These are phyloP conservation scores for Penicillium diatomitis DNA, from an alignment of 495 filamentous ascomycete genomes.

Conservation along the genomic window DNA sequence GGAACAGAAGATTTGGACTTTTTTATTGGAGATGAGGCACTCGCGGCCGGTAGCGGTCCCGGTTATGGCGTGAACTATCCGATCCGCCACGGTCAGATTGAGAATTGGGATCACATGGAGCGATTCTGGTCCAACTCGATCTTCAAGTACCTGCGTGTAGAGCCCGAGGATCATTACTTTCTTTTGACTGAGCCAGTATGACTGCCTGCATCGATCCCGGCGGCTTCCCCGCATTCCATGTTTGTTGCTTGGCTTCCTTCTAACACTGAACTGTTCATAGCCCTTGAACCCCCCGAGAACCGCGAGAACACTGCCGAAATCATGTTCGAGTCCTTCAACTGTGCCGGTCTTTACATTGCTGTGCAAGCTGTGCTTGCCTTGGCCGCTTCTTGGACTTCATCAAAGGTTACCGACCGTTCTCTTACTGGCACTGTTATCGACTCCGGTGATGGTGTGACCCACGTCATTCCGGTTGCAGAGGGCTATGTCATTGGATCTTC, in stretches of 20 bases:
- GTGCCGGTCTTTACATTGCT: constrained; percentile 96
- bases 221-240: neutral
- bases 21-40: constrained; percentile 96
- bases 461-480: constrained; percentile 97
- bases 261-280: constrained; percentile 35
- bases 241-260: constrained; percentile 1
- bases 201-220: neutral
- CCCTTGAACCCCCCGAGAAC: constrained; percentile 98
- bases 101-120: constrained; percentile 99
- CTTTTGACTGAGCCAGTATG: constrained; percentile 91
- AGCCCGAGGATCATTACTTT: constrained; percentile 97
- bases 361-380: constrained; percentile 95
- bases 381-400: constrained; percentile 95
- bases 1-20: constrained; percentile 97
- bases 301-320: constrained; percentile 99
- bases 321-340: constrained; percentile 99
- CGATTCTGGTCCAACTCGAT: constrained; percentile 99
- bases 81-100: constrained; percentile 93
- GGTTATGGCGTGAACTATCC: constrained; percentile 96
- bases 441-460: constrained; percentile 94
- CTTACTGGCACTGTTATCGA: constrained; percentile 97
- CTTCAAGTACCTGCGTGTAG: constrained; percentile 97
- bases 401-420: constrained; percentile 94
- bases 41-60: constrained; percentile 72
- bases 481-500: constrained; percentile 98